phyloP scores from a whole-genome alignment of 192 early-diverging fungal genomes.

The Allomyces javanicus region DNA sequence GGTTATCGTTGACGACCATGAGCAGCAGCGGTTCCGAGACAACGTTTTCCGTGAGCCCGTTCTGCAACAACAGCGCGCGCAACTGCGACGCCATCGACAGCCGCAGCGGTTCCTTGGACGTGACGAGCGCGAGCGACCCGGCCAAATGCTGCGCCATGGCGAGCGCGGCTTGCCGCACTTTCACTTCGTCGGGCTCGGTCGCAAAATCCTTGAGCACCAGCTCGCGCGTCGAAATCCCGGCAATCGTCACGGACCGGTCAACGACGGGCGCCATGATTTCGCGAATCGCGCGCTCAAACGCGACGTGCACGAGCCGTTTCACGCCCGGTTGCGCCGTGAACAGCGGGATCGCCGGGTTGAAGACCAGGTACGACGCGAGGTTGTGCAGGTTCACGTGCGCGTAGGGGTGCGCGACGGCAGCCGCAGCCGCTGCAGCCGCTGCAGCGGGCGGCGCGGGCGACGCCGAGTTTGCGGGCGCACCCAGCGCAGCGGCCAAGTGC shows the following conservation, averaged over 20 bases:
- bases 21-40: constrained; percentile 68
- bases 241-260: constrained; percentile 80
- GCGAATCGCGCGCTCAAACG: constrained; percentile 73
- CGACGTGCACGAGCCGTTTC: constrained; percentile 69
- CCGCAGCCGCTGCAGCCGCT: constrained; percentile 1
- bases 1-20: constrained; percentile 72
- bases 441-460: constrained; percentile 3
- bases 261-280: constrained; percentile 82
- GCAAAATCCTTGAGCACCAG: constrained; percentile 90
- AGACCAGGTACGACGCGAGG: constrained; percentile 42
- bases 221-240: constrained; percentile 76
- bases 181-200: constrained; percentile 79
- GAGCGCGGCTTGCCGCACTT: constrained; percentile 83
- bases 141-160: constrained; percentile 88
- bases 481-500: no score
- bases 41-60: constrained; percentile 56
- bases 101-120: constrained; percentile 80
- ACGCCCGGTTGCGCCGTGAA: constrained; percentile 68
- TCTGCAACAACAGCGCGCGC: constrained; percentile 44
- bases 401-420: constrained; percentile 6
- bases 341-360: constrained; percentile 63
- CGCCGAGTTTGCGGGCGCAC: no score
- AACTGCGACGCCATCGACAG: constrained; percentile 59
- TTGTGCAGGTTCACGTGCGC: constrained; percentile 24
- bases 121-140: constrained; percentile 66